Evolutionary conservation across 2,329 filamentous ascomycete species (phyloP).

Genomic region (Trichoderma citrinoviride): DNA sequence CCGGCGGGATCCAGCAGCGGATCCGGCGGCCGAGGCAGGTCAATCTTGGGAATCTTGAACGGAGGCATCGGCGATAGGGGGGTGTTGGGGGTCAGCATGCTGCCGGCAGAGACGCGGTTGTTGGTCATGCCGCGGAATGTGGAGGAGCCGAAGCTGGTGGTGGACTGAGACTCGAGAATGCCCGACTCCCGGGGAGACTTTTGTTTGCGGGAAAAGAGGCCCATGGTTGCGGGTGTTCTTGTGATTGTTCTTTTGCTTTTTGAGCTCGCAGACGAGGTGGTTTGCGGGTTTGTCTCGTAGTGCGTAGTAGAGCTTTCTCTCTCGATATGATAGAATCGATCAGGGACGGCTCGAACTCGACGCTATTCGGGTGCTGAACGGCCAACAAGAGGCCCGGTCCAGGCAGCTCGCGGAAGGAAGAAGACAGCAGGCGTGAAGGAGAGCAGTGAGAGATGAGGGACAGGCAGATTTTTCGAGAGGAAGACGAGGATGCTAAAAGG

Average conservation of each 20-base stretch:
- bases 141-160: constrained; percentile 51
- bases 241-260: not conserved
- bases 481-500: constrained; percentile 5
- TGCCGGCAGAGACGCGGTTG: constrained; percentile 53
- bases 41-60: constrained; percentile 65
- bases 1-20: constrained; percentile 83
- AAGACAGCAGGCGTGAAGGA: not conserved
- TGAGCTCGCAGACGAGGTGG: not conserved
- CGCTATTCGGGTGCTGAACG: constrained; percentile 1
- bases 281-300: not conserved
- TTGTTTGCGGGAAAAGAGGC: constrained; percentile 56
- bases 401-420: not conserved
- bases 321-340: constrained; percentile 8
- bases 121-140: constrained; percentile 44
- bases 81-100: constrained; percentile 44
- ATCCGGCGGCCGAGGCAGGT: constrained; percentile 81
- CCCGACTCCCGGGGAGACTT: constrained; percentile 47
- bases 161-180: constrained; percentile 46
- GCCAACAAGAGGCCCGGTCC: not conserved
- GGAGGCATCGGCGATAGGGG: constrained; percentile 53
- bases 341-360: not conserved
- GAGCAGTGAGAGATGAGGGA: not conserved
- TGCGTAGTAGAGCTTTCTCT: not conserved
- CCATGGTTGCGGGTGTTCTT: constrained; percentile 40
- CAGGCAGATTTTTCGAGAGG: not conserved